Percentiles rank a stretch among this genome's conserved stretches.
phyloP scores from a whole-genome alignment of 1,284 basidiomycete genomes.

The Clitocybe nebularis region DNA sequence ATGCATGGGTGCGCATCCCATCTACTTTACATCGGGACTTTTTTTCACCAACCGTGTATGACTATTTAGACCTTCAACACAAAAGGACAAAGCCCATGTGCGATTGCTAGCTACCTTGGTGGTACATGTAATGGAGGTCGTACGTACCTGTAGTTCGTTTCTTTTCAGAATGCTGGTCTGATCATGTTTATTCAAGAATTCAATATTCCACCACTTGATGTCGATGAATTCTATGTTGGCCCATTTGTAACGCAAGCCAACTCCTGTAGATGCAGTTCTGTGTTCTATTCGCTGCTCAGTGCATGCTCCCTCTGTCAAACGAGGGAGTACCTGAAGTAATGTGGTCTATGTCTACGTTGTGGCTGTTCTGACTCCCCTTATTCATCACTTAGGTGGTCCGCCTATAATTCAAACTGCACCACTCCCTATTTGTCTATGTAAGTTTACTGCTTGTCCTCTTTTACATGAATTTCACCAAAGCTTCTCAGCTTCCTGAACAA shows the following conservation, averaged over 20 bases:
- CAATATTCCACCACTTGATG: conserved; percentile 23
- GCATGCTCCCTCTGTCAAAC: conserved; percentile 35
- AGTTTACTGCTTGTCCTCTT: conserved; percentile 1
- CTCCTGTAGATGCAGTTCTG: conserved; percentile 34
- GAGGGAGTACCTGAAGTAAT: conserved; percentile 25
- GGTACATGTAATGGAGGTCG: conserved; percentile 32
- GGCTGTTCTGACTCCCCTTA: too few relatives aligned
- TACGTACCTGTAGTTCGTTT: too few relatives aligned
- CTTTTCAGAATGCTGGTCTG: conserved; percentile 2
- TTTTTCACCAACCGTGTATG: too few relatives aligned
- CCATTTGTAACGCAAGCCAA: conserved; percentile 24
- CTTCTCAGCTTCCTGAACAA: conserved; percentile 22
- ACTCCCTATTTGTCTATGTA: conserved; percentile 25
- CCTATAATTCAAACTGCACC: conserved; percentile 31
- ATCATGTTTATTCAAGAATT: conserved; percentile 27
- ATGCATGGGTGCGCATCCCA: too few relatives aligned
- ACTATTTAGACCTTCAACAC: conserved; percentile 16
- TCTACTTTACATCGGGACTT: too few relatives aligned
- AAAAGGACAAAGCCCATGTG: conserved; percentile 16
- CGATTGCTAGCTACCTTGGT: conserved; percentile 24
- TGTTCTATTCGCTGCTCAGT: conserved; percentile 35
- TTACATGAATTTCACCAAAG: background rate
- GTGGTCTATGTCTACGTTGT: too few relatives aligned
- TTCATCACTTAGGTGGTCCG: conserved; percentile 34
- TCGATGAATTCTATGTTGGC: conserved; percentile 29